These are phyloP conservation scores for Talaromyces pinophilus DNA, from an alignment of 2,329 filamentous ascomycete genomes.

Conservation along the genomic window DNA sequence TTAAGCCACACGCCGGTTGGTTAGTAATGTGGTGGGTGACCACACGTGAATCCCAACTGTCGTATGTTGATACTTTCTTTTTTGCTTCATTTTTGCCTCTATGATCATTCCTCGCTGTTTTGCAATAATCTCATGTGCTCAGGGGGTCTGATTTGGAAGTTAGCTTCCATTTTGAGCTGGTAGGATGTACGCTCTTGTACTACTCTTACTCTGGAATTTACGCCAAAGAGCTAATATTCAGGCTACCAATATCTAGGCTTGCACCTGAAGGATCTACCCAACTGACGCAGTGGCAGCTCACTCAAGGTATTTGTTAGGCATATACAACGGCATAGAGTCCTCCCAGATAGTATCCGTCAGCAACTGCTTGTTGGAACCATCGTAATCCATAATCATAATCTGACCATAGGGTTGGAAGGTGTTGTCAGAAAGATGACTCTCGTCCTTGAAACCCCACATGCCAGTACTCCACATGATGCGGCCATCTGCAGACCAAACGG, in stretches of 20 bases:
- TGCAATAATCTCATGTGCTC: background rate
- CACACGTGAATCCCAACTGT: constrained; percentile 8
- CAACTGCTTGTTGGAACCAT: constrained; percentile 39
- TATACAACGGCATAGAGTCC: constrained; percentile 35
- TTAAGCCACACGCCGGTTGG: constrained; percentile 10
- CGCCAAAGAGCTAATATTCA: background rate
- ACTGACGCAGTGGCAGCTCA: background rate
- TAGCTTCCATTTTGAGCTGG: background rate
- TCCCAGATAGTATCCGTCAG: constrained; percentile 37
- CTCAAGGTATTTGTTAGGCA: constrained; percentile 25
- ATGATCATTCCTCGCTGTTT: background rate
- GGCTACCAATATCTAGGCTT: background rate
- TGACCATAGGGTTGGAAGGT: background rate
- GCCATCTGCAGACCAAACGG: constrained; percentile 48
- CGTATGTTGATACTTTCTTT: background rate
- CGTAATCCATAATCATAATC: constrained; percentile 38
- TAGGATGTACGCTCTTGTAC: background rate
- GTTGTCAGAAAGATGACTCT: constrained; percentile 44
- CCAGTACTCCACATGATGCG: constrained; percentile 38
- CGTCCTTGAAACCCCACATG: constrained; percentile 49
- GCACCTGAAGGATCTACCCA: no score
- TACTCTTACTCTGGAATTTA: no score
- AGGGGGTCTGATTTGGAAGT: background rate
- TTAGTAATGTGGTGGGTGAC: constrained; percentile 11
- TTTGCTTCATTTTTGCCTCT: background rate